Conservation (phyloP, 768 basidiomycete species). For the Artomyces pyxidatus region DNA sequence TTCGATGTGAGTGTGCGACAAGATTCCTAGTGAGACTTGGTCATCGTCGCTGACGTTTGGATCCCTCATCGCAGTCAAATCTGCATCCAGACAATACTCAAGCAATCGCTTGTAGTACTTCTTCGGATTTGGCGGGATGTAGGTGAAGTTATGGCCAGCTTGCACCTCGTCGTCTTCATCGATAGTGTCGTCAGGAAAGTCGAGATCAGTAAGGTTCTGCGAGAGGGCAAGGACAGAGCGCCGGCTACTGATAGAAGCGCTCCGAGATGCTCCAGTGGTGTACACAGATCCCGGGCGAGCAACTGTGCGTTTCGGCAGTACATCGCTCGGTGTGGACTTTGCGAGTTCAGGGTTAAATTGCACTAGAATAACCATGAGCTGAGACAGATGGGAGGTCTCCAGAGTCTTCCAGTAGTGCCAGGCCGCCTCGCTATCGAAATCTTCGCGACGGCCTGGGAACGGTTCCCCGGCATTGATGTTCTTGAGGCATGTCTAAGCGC, state of each 20-base stretch:
- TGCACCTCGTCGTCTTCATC: conserved; percentile 63
- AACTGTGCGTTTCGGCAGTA: conserved; percentile 23
- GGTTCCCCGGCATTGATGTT: conserved; percentile 77
- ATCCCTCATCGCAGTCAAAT: conserved; percentile 84
- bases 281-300: conserved; percentile 54
- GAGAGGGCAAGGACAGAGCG: conserved; percentile 37
- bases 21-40: conserved; percentile 89
- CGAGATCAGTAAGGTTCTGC: conserved; percentile 23
- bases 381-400: conserved; percentile 79
- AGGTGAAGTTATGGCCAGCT: conserved; percentile 76
- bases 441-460: conserved; percentile 81
- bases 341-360: conserved; percentile 82
- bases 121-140: conserved; percentile 83
- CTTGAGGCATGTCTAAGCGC: conserved; percentile 73
- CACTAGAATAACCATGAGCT: conserved; percentile 83
- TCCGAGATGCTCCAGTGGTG: conserved; percentile 29
- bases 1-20: conserved; percentile 71
- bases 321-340: conserved; percentile 61
- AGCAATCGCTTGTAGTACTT: conserved; percentile 81
- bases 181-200: conserved; percentile 31
- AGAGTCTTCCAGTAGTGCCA: conserved; percentile 78
- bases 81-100: conserved; percentile 72
- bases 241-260: conserved; percentile 60
- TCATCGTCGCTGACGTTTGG: conserved; percentile 91
- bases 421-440: conserved; percentile 76